phyloP scores from a whole-genome alignment of 2,329 filamentous ascomycete species.

The Cladosporium sp. region DNA sequence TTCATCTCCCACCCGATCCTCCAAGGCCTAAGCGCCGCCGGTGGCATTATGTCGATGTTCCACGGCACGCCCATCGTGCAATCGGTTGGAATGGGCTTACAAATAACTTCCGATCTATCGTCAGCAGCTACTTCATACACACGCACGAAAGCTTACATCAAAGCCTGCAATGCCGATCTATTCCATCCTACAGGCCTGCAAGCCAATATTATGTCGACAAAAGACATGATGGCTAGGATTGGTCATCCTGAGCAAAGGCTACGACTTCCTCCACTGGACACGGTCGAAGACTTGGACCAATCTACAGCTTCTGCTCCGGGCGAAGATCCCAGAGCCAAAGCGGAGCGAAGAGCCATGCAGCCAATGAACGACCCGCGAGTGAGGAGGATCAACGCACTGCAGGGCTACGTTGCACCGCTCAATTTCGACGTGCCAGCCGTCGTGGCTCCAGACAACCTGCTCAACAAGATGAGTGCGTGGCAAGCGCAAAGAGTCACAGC shows the following conservation, averaged over 20 bases:
- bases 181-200: neutral
- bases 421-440: constrained; percentile 19
- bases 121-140: neutral
- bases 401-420: constrained; percentile 20
- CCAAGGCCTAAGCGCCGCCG: constrained; percentile 21
- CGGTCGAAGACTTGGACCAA: constrained; percentile 8
- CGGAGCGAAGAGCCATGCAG: constrained; percentile 13
- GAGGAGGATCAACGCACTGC: constrained; percentile 18
- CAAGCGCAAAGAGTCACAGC: constrained; percentile 20
- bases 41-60: constrained; percentile 19
- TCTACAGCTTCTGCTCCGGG: neutral
- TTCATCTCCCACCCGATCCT: constrained; percentile 27
- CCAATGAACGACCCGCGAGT: constrained; percentile 20
- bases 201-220: neutral
- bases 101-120: neutral
- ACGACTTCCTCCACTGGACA: neutral
- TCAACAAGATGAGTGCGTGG: constrained; percentile 16
- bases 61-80: constrained; percentile 22
- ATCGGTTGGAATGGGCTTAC: constrained; percentile 19
- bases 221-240: neutral
- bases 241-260: neutral
- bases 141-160: neutral
- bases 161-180: neutral
- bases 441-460: constrained; percentile 13
- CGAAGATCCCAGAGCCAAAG: neutral